Evolutionary conservation across 768 basidiomycete species (phyloP).

Genomic region (Auricularia auricula-judae): DNA sequence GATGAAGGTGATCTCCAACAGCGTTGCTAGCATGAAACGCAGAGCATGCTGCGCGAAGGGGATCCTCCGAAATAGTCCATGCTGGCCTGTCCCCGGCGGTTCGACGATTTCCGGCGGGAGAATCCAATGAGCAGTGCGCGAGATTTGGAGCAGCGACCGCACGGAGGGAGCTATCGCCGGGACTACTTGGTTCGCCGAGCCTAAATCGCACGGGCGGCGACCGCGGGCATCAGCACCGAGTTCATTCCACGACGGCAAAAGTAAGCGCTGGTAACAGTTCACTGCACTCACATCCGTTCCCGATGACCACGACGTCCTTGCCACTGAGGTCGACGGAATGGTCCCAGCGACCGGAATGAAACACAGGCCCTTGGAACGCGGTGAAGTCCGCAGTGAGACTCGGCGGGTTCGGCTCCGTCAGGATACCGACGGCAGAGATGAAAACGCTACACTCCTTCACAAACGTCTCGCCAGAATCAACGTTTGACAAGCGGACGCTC

Average conservation of each 20-base stretch:
- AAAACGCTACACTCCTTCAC: not conserved
- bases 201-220: not conserved
- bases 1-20: not conserved
- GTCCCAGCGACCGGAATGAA: slow-evolving; percentile 14
- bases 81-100: no score
- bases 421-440: not conserved
- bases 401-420: not conserved
- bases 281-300: slow-evolving; percentile 13
- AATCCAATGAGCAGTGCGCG: slow-evolving; percentile 11
- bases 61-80: not conserved
- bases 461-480: not conserved
- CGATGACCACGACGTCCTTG: slow-evolving; percentile 15
- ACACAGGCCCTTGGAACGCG: slow-evolving; percentile 11
- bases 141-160: slow-evolving; percentile 11
- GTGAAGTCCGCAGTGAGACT: slow-evolving; percentile 4
- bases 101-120: slow-evolving; percentile 2
- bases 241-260: no score
- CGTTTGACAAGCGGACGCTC: not conserved
- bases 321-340: slow-evolving; percentile 8
- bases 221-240: no score
- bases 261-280: no score
- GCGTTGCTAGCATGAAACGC: not conserved
- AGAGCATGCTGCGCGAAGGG: slow-evolving; percentile 4
- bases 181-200: slow-evolving; percentile 11
- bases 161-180: slow-evolving; percentile 10